Evolutionary conservation across 1,284 basidiomycete species (phyloP), one percentile per base, ranked within the genome.

Genomic region (Cryptococcus amylolentus): DNA sequence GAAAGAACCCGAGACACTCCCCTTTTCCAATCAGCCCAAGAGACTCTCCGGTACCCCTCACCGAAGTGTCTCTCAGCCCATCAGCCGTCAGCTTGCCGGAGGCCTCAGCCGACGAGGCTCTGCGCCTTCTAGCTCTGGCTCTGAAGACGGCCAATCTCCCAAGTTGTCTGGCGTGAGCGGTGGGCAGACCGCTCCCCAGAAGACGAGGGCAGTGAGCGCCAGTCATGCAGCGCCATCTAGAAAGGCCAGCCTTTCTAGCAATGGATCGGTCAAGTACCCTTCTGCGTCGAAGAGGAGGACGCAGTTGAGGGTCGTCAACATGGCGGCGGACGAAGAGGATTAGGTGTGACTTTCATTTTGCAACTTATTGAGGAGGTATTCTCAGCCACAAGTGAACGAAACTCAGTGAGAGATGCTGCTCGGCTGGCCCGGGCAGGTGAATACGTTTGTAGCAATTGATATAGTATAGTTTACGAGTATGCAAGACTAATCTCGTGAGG

Each of bases 251-350:
- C 6, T 20, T 46, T 42, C 41, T 8, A 42, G 40, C 20, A 20
- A 20, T 42, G 49, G 52, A 26, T 46, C 50, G 16, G 16, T 56
- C 16, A 47, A 43, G 40, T 52, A 35, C 20, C 42, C 51, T n/a
- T 18, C 27, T 35, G 44, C 47, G 38, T 20, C 18, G 54, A 61
- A 58, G 26, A 49, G 57, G 42, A 58, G 57, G 27, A 67, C 64
- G 51, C 60, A 63, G 55, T 59, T 70, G 51, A 53, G 65, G 28
- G 65, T 70, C 12, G 60, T 66, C 41, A 70, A 68, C 39, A 26
- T 56, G 23, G 65, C 59, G 40, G 38, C 44, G 28, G 55, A 60
- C 14, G 54, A 55, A 41, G 52, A 55, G 44, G 44, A 14, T 6
- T 8, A 26, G 44, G 13, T 14, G 44, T 23, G 27, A 14, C 10